Conservation (phyloP, 1,139 yeast species). For the Diutina neorugosa region DNA sequence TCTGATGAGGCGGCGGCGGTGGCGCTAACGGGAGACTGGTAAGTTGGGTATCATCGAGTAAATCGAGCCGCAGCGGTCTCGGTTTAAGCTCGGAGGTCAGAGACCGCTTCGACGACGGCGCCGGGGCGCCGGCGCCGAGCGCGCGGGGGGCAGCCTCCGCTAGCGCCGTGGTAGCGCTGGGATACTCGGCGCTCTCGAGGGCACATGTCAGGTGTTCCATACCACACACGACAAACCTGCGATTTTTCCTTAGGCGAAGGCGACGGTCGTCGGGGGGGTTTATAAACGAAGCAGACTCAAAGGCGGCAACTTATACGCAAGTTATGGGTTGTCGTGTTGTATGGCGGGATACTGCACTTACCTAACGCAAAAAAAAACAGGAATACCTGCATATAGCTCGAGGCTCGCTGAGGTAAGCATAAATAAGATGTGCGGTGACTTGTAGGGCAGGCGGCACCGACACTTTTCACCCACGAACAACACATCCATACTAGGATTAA, state of each 20-base stretch:
- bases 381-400: background rate
- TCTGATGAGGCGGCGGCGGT: background rate
- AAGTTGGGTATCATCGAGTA: slow-evolving; percentile 1
- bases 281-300: background rate
- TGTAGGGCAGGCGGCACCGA: no score
- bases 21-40: slow-evolving; percentile 4
- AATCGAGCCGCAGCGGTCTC: background rate
- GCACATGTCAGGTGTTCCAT: background rate
- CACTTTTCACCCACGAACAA: no score
- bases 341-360: background rate
- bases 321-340: background rate
- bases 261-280: background rate
- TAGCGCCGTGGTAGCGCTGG: background rate
- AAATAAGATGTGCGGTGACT: no score
- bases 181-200: background rate
- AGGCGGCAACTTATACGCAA: background rate
- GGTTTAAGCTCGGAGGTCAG: background rate
- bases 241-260: background rate
- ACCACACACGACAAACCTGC: background rate
- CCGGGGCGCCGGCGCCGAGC: background rate
- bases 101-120: background rate
- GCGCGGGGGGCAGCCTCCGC: no score
- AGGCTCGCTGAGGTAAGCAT: no score
- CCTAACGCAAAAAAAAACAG: background rate
- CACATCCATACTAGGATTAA: no score